Percentiles rank a stretch among this genome's conserved stretches.
These are phyloP conservation scores for Paraconiothyrium brasiliense DNA, from an alignment of 2,329 filamentous ascomycete species.

Conservation along the genomic window DNA sequence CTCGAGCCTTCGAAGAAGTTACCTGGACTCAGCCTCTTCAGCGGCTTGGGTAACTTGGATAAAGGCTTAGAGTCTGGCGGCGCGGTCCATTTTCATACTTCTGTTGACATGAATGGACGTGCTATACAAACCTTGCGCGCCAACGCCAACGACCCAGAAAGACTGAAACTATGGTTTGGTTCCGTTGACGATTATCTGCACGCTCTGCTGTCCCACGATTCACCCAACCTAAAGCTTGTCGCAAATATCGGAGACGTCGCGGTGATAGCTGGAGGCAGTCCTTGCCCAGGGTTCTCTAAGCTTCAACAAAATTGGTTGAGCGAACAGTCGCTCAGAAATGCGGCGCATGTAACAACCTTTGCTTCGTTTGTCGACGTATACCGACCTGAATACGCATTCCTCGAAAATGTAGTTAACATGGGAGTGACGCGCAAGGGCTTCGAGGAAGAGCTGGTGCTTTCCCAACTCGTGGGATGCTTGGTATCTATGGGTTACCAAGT, in stretches of 20 bases:
- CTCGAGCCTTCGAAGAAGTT: conserved; percentile 41
- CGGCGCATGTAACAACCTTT: conserved; percentile 80
- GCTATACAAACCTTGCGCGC: conserved; percentile 80
- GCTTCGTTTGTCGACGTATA: conserved; percentile 79
- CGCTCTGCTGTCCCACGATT: conserved; percentile 61
- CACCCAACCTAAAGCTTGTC: conserved; percentile 49
- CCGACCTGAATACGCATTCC: conserved; percentile 75
- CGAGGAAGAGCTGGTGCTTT: conserved; percentile 71
- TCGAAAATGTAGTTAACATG: conserved; percentile 81
- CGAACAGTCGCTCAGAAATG: conserved; percentile 69
- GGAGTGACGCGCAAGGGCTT: conserved; percentile 58
- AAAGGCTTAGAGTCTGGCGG: conserved; percentile 78
- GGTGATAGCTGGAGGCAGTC: conserved; percentile 76
- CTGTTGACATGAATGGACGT: conserved; percentile 70
- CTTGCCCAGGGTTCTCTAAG: conserved; percentile 78
- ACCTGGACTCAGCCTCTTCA: conserved; percentile 75
- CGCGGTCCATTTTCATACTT: conserved; percentile 70
- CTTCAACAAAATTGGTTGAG: conserved; percentile 69
- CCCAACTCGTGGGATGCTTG: conserved; percentile 75
- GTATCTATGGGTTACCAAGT: conserved; percentile 82
- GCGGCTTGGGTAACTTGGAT: conserved; percentile 80
- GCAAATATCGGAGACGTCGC: conserved; percentile 71
- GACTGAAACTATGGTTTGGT: conserved; percentile 69
- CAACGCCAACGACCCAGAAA: conserved; percentile 60
- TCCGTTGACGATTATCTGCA: conserved; percentile 76